Base-by-base conservation (phyloP, 306 rosid species). In the Begonia peltatifolia region DNA sequence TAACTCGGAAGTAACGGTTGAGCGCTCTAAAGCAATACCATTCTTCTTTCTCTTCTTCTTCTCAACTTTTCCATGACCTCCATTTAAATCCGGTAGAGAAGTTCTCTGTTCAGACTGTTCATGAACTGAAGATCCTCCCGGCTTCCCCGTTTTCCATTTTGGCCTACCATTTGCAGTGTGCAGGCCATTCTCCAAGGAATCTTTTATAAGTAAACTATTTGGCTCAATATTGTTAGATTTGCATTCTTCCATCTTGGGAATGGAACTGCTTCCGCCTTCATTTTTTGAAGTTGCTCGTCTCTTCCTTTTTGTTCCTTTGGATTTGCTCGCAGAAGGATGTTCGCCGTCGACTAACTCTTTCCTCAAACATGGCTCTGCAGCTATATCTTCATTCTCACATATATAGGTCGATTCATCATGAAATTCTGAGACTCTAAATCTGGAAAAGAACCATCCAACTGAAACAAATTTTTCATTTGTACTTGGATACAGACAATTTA, bases 381-480 rank as follows among this genome's bases (percentile, higher is more conserved):
- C 25, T 59, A 16, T 10, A 16, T 15, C 41, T 47, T 15, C 54
- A 36, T 59, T 43, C 13, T 14, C 47, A 7, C 36, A 30, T 30
- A 9, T 50, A 58, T 53, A 62, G 11, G 58, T 44, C 38, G 77
- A 57, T 61, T 75, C 96, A 3, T 87, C 94, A 35, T 51, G 74
- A 63, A 42, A 83, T 23, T 56, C 43, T 9, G 84, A 74, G 59
- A 78, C 58, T 73, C 96, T 75, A 61, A 67, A 76, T 71, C 68
- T 70, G 23, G 83, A 72, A 57, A 87, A 62, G 71, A 83, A 78
- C 84, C 73, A 76, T 64, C 77, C 84, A 65, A 71, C 73, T 41
- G 71, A 57, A 62, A 66, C 71, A 63, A 75, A 76, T 35, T 58
- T 57, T 59, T 74, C 57, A 20, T 71, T 58, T 65, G 69, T 63